Evolutionary conservation across 1,284 basidiomycete genomes (phyloP), one percentile per base, ranked within the genome.

Genomic region (Marasmius tenuissimus): DNA sequence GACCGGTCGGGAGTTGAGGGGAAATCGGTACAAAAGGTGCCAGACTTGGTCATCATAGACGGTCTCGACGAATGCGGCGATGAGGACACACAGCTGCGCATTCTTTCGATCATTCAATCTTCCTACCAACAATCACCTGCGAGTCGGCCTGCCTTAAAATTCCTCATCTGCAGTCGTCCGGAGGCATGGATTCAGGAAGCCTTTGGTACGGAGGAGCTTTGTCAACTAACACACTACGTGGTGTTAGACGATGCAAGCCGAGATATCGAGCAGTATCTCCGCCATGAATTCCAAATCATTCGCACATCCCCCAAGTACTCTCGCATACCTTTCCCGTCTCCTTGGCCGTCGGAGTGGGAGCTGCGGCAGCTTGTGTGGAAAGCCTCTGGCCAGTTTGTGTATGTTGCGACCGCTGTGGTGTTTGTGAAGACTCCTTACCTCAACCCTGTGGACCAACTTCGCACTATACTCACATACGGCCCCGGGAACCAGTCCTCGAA

Each of bases 331-430:
- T n/a, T 58, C 8, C 47, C 38, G 12, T 2, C n/a, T 14, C 4
- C 27, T 10, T 73, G 70, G 70, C 71, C 70, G 0, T 57, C 64
- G 1, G 20, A 57, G 0, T 59, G 61, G 9, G 62, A 61, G 37
- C 62, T 71, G 12, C 60, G 68, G 27, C 48, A 55, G 11, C 64
- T 71, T 12, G 68, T 69, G 4, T 57, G 65, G 34, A 64, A 68
- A 16, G 64, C 70, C 8, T 61, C 62, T 9, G 70, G 70, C 0
- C 69, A 71, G 48, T 71, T 67, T 37, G 66, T 68, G 10, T 72
- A 72, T 60, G 69, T 69, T 1, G 60, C 67, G 2, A 70, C 70
- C 3, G 68, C 71, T 2, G 65, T 73, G 27, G 67, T 66, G 57
- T 73, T 68, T 57, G 64, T 73, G 35, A 66, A 67, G 34, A 64